phyloP scores from a whole-genome alignment of 345 rosid genomes.

The Raphanus sativus region DNA sequence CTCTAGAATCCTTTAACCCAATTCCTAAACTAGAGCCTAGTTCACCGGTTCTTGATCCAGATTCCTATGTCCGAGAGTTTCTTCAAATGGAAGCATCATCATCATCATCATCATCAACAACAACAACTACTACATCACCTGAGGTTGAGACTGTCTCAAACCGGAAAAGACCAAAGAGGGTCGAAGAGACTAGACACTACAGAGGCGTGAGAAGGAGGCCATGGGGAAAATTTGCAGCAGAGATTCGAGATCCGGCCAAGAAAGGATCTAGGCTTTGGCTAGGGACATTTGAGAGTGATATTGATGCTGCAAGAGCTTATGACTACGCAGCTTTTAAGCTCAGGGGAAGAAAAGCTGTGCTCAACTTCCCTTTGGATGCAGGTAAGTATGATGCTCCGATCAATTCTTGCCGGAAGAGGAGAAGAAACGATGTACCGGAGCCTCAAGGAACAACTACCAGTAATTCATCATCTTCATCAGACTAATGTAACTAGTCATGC shows the following conservation, averaged over 20 bases:
- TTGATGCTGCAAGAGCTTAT: conserved; percentile 89
- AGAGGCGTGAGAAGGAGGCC: conserved; percentile 92
- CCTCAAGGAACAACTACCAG: conserved; percentile 18
- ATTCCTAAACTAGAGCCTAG: conserved; percentile 41
- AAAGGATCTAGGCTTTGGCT: conserved; percentile 85
- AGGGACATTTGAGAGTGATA: conserved; percentile 70
- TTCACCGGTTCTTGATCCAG: conserved; percentile 40
- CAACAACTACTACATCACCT: conserved; percentile 27
- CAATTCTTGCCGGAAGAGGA: conserved; percentile 53
- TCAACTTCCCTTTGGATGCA: conserved; percentile 86
- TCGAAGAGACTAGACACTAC: conserved; percentile 54
- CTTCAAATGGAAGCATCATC: conserved; percentile 31
- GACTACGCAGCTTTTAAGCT: conserved; percentile 80
- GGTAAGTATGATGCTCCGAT: conserved; percentile 55
- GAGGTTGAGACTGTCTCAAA: conserved; percentile 30
- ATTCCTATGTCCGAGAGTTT: conserved; percentile 20
- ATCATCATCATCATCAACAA: conserved; percentile 10
- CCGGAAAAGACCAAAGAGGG: not conserved
- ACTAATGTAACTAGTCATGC: conserved; percentile 19
- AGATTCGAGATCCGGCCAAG: conserved; percentile 79
- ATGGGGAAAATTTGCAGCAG: conserved; percentile 95
- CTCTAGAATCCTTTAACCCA: conserved; percentile 38
- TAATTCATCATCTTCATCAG: conserved; percentile 22
- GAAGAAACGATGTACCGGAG: conserved; percentile 35
- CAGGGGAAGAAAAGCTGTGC: conserved; percentile 85